Base-by-base conservation (phyloP, 2,329 filamentous ascomycete species). In the Fusarium sp. region DNA sequence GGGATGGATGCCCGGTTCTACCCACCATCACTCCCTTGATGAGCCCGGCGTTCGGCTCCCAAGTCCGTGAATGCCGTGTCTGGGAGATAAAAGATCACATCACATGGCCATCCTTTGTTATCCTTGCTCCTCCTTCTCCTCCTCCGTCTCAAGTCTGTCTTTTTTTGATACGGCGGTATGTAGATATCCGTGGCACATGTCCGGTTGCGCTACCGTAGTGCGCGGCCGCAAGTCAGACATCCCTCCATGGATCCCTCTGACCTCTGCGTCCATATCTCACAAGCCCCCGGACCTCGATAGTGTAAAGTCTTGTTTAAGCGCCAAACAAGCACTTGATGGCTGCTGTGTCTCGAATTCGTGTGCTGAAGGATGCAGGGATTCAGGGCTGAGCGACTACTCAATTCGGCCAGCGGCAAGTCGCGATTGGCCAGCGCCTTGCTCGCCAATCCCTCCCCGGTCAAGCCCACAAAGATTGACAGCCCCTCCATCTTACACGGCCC, bases 371-470 rank as follows among this genome's bases (percentile, higher is more conserved):
- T 50, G 65, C 77, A 78, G 63, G 77, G 77, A 63, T 77, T 63
- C 52, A 64, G 45, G 65, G 35, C 52, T 66, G 69, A 70, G 68
- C 65, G 68, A 79, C 77, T 79, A 78, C 77, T 79, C 76, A 74
- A 79, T 79, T 79, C 50, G 77, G 77, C 67, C 68, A 66, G 42
- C 69, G 70, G 65, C 68, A 57, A 63, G 68, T 63, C 73, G 65
- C 69, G 68, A 78, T 79, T 79, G 77, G 77, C 65, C 65, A 66
- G 69, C 63, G 27, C 42, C 25, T 68, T 65, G 60, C 63, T 63
- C 67, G 63, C 61, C 66, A 71, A 58, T 68, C 68, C 73, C 61
- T 75, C 74, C 74, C 75, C 73, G 72, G 77, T 59, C 65, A 70
- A 76, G 71, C 50, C 63, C 63, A 38, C 40, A 70, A 45, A 73